Conservation (phyloP, 805 yeast species). For the Myxozyma neglecta region DNA sequence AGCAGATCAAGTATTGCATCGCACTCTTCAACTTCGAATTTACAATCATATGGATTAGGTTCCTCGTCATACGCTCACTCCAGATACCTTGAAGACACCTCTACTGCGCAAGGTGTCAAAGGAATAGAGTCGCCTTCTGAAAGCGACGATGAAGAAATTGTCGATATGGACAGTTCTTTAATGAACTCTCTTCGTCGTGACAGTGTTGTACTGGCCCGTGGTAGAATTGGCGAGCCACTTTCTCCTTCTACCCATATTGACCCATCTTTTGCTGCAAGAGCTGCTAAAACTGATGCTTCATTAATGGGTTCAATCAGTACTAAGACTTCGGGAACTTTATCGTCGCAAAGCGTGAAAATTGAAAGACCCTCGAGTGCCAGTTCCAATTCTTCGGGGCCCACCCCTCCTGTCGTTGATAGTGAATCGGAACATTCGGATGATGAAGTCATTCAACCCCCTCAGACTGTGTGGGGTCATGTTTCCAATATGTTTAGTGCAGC, state of each 20-base stretch:
- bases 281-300: not conserved
- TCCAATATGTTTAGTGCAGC: slow-evolving; percentile 14
- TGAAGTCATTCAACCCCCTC: slow-evolving; percentile 6
- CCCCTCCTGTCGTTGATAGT: slow-evolving; percentile 11
- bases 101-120: not conserved
- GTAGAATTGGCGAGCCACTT: slow-evolving; percentile 21
- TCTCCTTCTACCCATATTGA: slow-evolving; percentile 8
- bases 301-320: not conserved
- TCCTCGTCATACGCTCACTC: slow-evolving; percentile 2
- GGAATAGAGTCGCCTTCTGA: slow-evolving; percentile 6
- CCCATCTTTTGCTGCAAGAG: not conserved
- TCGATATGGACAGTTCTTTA: slow-evolving; percentile 25
- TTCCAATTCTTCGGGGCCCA: not conserved
- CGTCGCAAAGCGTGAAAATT: not conserved
- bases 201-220: slow-evolving; percentile 28
- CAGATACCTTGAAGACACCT: slow-evolving; percentile 9
- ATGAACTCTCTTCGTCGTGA: slow-evolving; percentile 24
- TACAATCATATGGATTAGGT: not conserved
- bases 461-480: slow-evolving; percentile 19
- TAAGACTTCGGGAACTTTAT: not conserved
- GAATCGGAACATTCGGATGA: slow-evolving; percentile 7
- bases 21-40: slow-evolving; percentile 12
- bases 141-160: slow-evolving; percentile 25
- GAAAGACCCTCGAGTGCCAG: not conserved
- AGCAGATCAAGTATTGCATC: slow-evolving; percentile 3